These are phyloP conservation scores for Crepidotus variabilis DNA, from an alignment of 768 basidiomycete genomes.

Conservation along the genomic window DNA sequence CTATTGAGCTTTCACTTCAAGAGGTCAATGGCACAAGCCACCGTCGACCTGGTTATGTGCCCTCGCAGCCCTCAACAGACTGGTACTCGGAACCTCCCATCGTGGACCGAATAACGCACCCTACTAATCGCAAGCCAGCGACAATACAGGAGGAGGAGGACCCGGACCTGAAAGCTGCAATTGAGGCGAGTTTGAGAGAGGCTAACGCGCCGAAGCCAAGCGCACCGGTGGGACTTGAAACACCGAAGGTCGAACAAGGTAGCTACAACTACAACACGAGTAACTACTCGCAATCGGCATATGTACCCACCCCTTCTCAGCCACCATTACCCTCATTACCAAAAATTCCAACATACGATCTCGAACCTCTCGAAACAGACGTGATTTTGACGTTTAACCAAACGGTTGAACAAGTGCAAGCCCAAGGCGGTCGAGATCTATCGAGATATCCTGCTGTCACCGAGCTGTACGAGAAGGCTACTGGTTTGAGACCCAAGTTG, in stretches of 20 bases:
- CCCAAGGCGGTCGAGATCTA: conserved; percentile 74
- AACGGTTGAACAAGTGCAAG: conserved; percentile 79
- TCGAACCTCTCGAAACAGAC: conserved; percentile 78
- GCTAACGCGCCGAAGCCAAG: conserved; percentile 74
- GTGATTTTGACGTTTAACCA: conserved; percentile 89
- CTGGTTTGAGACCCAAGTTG: conserved; percentile 73
- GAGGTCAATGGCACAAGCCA: conserved; percentile 55
- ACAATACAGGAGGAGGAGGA: conserved; percentile 71
- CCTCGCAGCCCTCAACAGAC: conserved; percentile 49
- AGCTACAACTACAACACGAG: conserved; percentile 31
- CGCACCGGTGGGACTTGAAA: conserved; percentile 63
- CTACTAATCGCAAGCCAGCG: conserved; percentile 23
- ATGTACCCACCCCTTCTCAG: conserved; percentile 19
- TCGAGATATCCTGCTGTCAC: conserved; percentile 80
- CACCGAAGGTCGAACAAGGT: conserved; percentile 41
- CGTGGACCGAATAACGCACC: conserved; percentile 49
- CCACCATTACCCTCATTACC: conserved; percentile 40
- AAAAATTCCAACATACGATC: conserved; percentile 72
- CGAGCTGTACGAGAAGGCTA: conserved; percentile 83
- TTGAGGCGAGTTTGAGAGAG: conserved; percentile 92
- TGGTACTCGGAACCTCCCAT: conserved; percentile 74
- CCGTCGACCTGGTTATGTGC: conserved; percentile 62
- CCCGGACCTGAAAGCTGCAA: conserved; percentile 88
- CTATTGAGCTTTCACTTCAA: conserved; percentile 86
- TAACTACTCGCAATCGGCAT: conserved; percentile 36